Evolutionary conservation across 805 yeast genomes (phyloP).

Genomic region (Saturnispora besseyi): DNA sequence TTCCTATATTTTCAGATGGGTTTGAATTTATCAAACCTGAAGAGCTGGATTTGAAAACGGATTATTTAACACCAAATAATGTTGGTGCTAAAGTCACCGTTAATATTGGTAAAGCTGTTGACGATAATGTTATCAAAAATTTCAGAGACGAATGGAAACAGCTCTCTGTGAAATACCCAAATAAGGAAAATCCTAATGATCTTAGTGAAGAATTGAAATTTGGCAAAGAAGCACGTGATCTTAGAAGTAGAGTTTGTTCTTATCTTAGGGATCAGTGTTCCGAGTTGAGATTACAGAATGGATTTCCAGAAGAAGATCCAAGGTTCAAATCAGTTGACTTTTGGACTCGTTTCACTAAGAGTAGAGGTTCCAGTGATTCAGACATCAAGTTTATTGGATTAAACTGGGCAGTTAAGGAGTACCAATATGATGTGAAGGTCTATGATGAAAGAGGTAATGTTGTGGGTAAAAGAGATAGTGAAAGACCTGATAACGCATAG

Average conservation of each 20-base stretch:
- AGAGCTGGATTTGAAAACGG: slow-evolving; percentile 44
- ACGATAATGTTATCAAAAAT: slow-evolving; percentile 46
- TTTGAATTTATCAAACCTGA: slow-evolving; percentile 86
- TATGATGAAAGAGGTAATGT: slow-evolving; percentile 28
- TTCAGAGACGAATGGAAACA: slow-evolving; percentile 66
- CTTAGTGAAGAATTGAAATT: slow-evolving; percentile 50
- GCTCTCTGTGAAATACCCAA: slow-evolving; percentile 46
- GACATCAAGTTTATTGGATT: slow-evolving; percentile 65
- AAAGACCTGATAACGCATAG: slow-evolving; percentile 12
- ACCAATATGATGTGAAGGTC: slow-evolving; percentile 37
- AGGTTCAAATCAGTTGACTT: slow-evolving; percentile 58
- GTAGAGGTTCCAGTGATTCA: slow-evolving; percentile 62
- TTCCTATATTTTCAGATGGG: slow-evolving; percentile 81
- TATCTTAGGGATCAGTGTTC: slow-evolving; percentile 57
- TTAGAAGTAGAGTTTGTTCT: slow-evolving; percentile 65
- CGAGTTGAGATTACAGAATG: slow-evolving; percentile 32
- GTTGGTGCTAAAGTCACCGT: slow-evolving; percentile 61
- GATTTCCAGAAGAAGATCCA: slow-evolving; percentile 52
- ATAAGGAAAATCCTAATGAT: slow-evolving; percentile 45
- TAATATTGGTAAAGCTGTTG: slow-evolving; percentile 62
- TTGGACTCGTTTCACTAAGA: slow-evolving; percentile 61
- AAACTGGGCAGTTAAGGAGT: slow-evolving; percentile 74
- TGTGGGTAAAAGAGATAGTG: slow-evolving; percentile 13
- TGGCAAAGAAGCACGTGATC: slow-evolving; percentile 55
- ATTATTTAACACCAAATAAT: slow-evolving; percentile 38